Conservation (phyloP, 306 rosid genomes). For the Lupinus albus region DNA sequence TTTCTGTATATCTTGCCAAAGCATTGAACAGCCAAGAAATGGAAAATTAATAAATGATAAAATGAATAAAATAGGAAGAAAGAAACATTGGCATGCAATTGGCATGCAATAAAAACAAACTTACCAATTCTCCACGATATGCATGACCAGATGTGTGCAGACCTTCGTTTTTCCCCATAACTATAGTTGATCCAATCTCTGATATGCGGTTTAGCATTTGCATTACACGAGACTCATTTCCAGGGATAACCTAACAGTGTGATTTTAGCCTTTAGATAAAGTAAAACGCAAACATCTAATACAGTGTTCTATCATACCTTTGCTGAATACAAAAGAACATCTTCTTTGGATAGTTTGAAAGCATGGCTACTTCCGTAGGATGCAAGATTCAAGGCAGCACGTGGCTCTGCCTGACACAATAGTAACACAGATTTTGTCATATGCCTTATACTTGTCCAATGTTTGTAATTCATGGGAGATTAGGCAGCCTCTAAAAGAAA, state of each 20-base stretch:
- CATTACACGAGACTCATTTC: slow-evolving; percentile 97
- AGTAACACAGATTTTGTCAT: slow-evolving; percentile 52
- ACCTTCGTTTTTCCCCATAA: slow-evolving; percentile 86
- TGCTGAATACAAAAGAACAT: slow-evolving; percentile 82
- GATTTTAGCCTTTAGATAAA: slow-evolving; percentile 31
- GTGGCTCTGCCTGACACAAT: slow-evolving; percentile 98
- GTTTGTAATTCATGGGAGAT: slow-evolving; percentile 36
- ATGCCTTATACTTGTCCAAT: slow-evolving; percentile 43
- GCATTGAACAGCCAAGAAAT: slow-evolving; percentile 2
- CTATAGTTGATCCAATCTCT: slow-evolving; percentile 87
- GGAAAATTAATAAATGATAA: background rate
- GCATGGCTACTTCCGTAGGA: slow-evolving; percentile 88
- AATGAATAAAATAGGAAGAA: background rate
- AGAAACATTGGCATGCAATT: slow-evolving; percentile 12
- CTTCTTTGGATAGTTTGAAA: slow-evolving; percentile 85
- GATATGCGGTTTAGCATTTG: slow-evolving; percentile 94
- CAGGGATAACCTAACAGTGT: slow-evolving; percentile 79
- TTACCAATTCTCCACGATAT: slow-evolving; percentile 88
- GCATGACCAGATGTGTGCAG: slow-evolving; percentile 98
- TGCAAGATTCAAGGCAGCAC: slow-evolving; percentile 98
- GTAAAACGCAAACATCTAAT: slow-evolving; percentile 21
- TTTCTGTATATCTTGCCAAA: background rate
- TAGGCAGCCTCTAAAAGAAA: slow-evolving; percentile 34
- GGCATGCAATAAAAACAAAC: slow-evolving; percentile 37
- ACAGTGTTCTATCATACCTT: slow-evolving; percentile 60